Base-by-base conservation (phyloP, 2,329 filamentous ascomycete genomes). In the Aspergillus sp. region DNA sequence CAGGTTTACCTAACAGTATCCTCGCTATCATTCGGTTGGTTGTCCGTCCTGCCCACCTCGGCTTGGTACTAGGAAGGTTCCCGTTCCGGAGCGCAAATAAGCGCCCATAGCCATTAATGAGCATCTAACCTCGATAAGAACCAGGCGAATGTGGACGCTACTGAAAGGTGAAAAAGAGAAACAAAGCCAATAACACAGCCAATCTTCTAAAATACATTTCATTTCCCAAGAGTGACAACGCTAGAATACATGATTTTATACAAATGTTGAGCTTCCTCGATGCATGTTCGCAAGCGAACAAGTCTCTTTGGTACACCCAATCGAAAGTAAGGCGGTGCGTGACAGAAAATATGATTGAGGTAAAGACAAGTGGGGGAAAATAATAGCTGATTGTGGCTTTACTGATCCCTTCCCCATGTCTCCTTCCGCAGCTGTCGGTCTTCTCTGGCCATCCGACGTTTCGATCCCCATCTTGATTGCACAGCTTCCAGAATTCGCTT, bases 381-480 rank as follows among this genome's bases (percentile, higher is more conserved):
- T 47, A 38, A 38, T 21, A 47, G n/a, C 44, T 57, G 13, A 23
- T n/a, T 42, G 13, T 13, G 21, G 27, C 59, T 23, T 78, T 75
- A 87, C 62, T 79, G 81, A 74, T 86, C 86, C 68, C 79, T 80
- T 51, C 83, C 84, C 87, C 86, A 89, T 32, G 80, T 70, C 68
- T 83, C 83, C 78, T 83, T 86, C 75, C 87, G 83, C 72, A 83
- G 79, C 68, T 77, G 73, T 68, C 86, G 77, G 68, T 88, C 86
- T 72, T 88, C 84, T 64, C 86, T 82, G 44, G 87, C 87, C 75
- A 82, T 81, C 63, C 79, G 81, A 74, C 84, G 83, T 75, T 81
- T 83, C 54, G 73, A 71, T 32, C 87, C 87, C 87, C 87, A 90
- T 74, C 78, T 82, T 58, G 76, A 80, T 77, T 86, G 85, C 48